Conservation (phyloP, 805 yeast species). For the Pichia heedii region DNA sequence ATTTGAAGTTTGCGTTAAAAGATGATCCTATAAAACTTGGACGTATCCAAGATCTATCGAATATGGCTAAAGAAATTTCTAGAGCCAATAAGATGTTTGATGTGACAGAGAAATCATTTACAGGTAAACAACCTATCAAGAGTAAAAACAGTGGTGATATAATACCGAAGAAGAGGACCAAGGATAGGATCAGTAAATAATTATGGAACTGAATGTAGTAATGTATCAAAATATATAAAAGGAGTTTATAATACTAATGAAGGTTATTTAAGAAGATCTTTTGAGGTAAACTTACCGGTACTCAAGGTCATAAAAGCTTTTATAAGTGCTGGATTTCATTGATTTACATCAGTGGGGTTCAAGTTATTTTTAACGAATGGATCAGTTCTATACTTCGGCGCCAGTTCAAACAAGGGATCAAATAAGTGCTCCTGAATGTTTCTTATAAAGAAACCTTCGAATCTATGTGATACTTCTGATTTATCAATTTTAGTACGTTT, state of each 20-base stretch:
- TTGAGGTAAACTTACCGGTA: slow-evolving; percentile 3
- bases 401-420: slow-evolving; percentile 11
- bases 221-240: background rate
- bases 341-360: slow-evolving; percentile 8
- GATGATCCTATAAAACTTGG: slow-evolving; percentile 61
- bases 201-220: background rate
- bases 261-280: slow-evolving; percentile 6
- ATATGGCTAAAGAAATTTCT: slow-evolving; percentile 49
- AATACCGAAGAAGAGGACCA: background rate
- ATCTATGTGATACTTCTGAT: slow-evolving; percentile 13
- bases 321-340: slow-evolving; percentile 8
- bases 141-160: background rate
- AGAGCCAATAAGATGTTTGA: slow-evolving; percentile 64
- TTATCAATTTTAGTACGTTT: slow-evolving; percentile 8
- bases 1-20: slow-evolving; percentile 60
- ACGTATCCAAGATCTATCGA: slow-evolving; percentile 55
- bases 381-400: slow-evolving; percentile 12
- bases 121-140: slow-evolving; percentile 6
- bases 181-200: background rate
- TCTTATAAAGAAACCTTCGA: slow-evolving; percentile 8
- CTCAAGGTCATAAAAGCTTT: slow-evolving; percentile 9
- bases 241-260: background rate
- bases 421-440: slow-evolving; percentile 11
- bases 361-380: slow-evolving; percentile 9
- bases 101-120: slow-evolving; percentile 43